Base-by-base conservation (phyloP, 2,329 filamentous ascomycete genomes). In the Colletotrichum gloeosporioides region DNA sequence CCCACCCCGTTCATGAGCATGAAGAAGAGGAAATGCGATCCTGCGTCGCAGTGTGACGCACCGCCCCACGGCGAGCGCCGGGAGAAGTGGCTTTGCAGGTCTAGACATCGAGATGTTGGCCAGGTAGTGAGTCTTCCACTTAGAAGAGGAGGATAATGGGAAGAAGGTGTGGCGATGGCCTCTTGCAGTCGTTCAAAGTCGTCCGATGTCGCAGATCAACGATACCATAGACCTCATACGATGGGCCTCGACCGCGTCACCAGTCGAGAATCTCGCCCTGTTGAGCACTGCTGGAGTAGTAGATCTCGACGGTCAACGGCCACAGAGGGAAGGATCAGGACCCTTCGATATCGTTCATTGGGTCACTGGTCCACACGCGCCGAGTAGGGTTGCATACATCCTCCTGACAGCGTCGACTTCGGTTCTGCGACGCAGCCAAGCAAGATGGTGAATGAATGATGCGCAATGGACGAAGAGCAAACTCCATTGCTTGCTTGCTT, bases 321-420 rank as follows among this genome's bases (percentile, higher is more conserved):
- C 69, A 53, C 34, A 32, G 63, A 22, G 57, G 63, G 44, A 39
- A 64, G 55, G 64, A 64, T 59, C 64, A 63, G 44, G 69, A 64
- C 73, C 57, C 34, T 36, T 57, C 64, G 57, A 63, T 59, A 36
- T 68, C 64, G 32, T 64, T 69, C 69, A 65, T 73, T 65, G 64
- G 69, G 57, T 59, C 32, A n/a, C 39, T 68, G 55, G 63, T 49
- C 32, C n/a, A 53, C 55, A 36, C 57, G 31, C 44, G 44, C 73
- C 57, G 63, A 22, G 73, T 76, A 68, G 69, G 73, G 73, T 76
- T 73, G 57, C 73, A 76, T 76, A 67, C 73, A 73, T 73, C 44
- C 22, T 63, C 69, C 44, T 34, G 27, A 31, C 55, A 69, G 44
- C 39, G 55, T 69, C 27, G 44, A 73, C 16, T 27, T 9, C 57